Evolutionary conservation across 148 eudicot species (phyloP), one percentile per base, ranked within the genome.

Genomic region (Heliamphora exappendiculata): DNA sequence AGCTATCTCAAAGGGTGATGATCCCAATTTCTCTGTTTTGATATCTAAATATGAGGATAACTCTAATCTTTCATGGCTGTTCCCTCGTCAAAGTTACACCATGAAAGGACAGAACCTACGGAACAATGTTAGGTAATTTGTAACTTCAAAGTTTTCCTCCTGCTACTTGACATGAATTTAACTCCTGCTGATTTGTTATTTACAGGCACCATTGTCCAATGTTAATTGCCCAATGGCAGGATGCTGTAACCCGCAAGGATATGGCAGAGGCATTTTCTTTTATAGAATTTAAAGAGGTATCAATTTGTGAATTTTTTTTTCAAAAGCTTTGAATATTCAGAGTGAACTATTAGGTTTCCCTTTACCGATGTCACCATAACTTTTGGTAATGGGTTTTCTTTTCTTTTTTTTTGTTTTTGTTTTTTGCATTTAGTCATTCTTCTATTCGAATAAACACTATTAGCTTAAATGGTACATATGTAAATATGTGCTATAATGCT

Each of bases 171-270:
- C 44, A 12, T 75, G n/a, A 26, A 33, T 49, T 33, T 80, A 59
- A 7, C 49, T 72, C 69, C 62, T 50, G 17, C 62, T 76, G 47
- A 42, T 72, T 60, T 79, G 34, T 49, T 81, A 2, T 83, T 63
- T 58, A 29, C 87, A 94, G 97, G 87, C 82, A 87, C 41, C 74
- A 87, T 31, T 85, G 82, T 62, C 98, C 98, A 3, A 88, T 92
- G 84, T 84, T 94, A 78, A 72, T 88, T 55, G 96, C 93, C 13
- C 98, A 94, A 70, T 92, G 86, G 91, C 98, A 94, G 82, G 82
- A 87, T 79, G 97, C 90, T 73, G 97, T 92, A 24, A 94, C 97
- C 64, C 94, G 98, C 73, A 91, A 84, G 84, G 98, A 94, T 83
- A 78, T 42, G 78, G 89, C 80, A 2, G 84, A 87, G 78, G 78